phyloP scores from a whole-genome alignment of 805 yeast species.

The Teunomyces pallodes region DNA sequence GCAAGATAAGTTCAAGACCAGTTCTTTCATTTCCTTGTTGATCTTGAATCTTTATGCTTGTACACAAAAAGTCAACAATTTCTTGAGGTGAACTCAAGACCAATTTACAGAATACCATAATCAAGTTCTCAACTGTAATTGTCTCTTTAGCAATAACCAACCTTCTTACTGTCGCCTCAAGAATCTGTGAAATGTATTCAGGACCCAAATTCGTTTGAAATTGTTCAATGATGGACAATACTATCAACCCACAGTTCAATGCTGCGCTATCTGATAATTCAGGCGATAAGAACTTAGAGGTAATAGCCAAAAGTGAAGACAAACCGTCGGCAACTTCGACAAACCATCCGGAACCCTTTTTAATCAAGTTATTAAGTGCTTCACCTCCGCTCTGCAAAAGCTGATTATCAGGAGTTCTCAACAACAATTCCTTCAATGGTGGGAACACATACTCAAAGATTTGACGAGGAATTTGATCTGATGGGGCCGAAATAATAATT shows the following conservation, averaged over 20 bases:
- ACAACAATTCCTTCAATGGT: constrained; percentile 36
- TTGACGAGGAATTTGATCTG: constrained; percentile 30
- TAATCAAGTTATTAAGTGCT: constrained; percentile 60
- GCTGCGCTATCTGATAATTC: constrained; percentile 78
- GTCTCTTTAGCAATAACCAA: constrained; percentile 65
- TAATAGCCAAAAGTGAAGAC: constrained; percentile 57
- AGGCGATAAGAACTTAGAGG: constrained; percentile 70
- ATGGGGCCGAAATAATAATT: constrained; percentile 47
- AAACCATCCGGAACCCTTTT: constrained; percentile 35
- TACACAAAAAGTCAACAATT: constrained; percentile 59
- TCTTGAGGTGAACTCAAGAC: constrained; percentile 60
- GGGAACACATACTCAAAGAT: constrained; percentile 47
- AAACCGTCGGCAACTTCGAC: constrained; percentile 44
- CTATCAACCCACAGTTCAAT: constrained; percentile 67
- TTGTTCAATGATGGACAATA: constrained; percentile 56
- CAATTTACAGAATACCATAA: constrained; percentile 72
- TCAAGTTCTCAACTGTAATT: constrained; percentile 71
- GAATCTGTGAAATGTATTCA: constrained; percentile 51
- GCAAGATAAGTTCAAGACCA: constrained; percentile 58
- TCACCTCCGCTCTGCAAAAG: constrained; percentile 76
- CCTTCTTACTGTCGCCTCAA: constrained; percentile 70
- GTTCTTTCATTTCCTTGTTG: constrained; percentile 19
- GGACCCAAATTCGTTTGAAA: constrained; percentile 39
- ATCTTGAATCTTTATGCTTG: constrained; percentile 28
- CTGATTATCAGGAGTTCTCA: constrained; percentile 65